Base-by-base conservation (phyloP, 768 basidiomycete species). In the Lactifluus pinguis region DNA sequence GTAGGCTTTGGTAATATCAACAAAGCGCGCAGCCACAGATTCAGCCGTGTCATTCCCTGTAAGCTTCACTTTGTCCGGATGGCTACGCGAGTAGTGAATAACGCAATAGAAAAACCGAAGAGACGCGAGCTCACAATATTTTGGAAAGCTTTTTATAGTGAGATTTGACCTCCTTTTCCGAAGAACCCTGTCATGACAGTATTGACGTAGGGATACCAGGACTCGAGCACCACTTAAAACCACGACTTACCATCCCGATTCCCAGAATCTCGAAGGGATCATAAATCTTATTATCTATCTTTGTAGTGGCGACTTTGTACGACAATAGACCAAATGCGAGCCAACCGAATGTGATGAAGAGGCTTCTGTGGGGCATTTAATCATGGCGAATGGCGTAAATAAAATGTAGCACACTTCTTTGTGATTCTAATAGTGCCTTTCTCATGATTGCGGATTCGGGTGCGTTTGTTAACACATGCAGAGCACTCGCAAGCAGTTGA, bases 1-100 rank as follows among this genome's bases (percentile, higher is more conserved):
- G 76, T 99, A 99, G 4, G 97, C 97, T 72, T 98, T 99, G 8
- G 97, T 98, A 42, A 99, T 77, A 21, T 91, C 83, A 21, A 98
- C 91, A 72, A 97, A 99, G 60, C 83, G 83, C 55, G 85, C 80
- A 66, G 89, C 89, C 36, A 92, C 93, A 6, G 83, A 81, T 69
- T 98, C 95, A 42, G 86, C 77, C 0, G 95, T 98, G 66, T 92
- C 77, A 69, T 97, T 93, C 2, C 78, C 82, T 0, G 84, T 80
- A 10, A 89, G 81, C 69, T 84, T 87, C 63, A 95, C 91, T 76
- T 98, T 98, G 79, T 99, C 97, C 0, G 97, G 97, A 71, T 98
- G 97, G 72, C 95, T 98, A 29, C 6, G 8, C 5, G 29, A 44
- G 30, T 51, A 44, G 51, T 49, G 34, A 57, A 44, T 19, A 29